Base-by-base conservation (phyloP, 2,329 filamentous ascomycete genomes). In the Ilyonectria sp. region DNA sequence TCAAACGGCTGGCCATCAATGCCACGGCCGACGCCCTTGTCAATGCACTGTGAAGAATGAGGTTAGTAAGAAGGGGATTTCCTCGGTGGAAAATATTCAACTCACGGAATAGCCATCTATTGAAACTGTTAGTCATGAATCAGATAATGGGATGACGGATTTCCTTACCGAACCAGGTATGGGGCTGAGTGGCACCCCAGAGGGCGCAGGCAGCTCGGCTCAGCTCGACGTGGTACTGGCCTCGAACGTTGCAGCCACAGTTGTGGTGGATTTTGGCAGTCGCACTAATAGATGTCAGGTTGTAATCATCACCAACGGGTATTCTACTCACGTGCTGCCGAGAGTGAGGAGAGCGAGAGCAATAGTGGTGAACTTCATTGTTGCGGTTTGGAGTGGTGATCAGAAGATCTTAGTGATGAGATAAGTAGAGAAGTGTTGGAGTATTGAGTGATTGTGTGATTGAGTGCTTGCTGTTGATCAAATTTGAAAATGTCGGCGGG, bases 191-290 rank as follows among this genome's bases (percentile, higher is more conserved):
- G 6, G 63, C n/a, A 0, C 44, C 68, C 68, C 68, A 70, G 29
- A 67, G 67, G 8, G 37, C 59, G 13, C 68, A 70, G 23, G 68
- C 23, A 10, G 68, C 67, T 37, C 40, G 3, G 59, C 23, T 6
- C 6, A 70, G 40, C 5, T 59, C 68, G 6, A 58, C 40, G 2
- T 54, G 33, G 50, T 70, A 70, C 8, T 13, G 1, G 21, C 68
- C 68, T 2, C 52, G 58, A 43, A 60, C 54, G 11, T 46, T 67
- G 68, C 68, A 70, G 59, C 68, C 68, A 50, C 68, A 70, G 63
- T 70, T 70, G 46, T 63, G 59, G 19, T 70, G 68, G 11, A 15
- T 44, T 0, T 0, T 4, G n/a, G 67, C 68, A 29, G 67, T 15
- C 4, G 46, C 49, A n/a, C 68, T 29, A 3, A 17, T 17, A 1